A percentile compares a stretch with the other conserved stretches of the same genome.
Conservation (phyloP, 345 rosid species). For the Aquilaria malaccensis region DNA sequence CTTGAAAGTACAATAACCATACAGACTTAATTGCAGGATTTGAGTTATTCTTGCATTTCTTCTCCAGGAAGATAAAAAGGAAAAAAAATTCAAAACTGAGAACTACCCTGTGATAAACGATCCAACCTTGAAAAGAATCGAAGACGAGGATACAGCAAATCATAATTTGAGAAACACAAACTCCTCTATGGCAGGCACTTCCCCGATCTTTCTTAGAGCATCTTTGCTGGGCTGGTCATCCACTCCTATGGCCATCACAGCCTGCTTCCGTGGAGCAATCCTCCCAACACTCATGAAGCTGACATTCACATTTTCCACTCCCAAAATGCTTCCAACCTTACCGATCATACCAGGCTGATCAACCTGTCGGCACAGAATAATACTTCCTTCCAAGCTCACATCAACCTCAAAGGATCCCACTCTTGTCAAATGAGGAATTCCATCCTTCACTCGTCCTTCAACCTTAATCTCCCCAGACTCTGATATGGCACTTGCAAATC, state of each 20-base stretch:
- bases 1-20: background rate
- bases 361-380: constrained; percentile 71
- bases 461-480: constrained; percentile 70
- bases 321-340: constrained; percentile 60
- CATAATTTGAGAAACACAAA: constrained; percentile 71
- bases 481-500: constrained; percentile 68
- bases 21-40: background rate
- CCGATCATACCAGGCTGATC: constrained; percentile 92
- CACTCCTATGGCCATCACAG: constrained; percentile 78
- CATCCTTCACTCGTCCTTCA: constrained; percentile 71
- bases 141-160: background rate
- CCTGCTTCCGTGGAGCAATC: constrained; percentile 75
- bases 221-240: constrained; percentile 63
- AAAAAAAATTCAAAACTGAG: constrained; percentile 20
- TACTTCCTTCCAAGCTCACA: constrained; percentile 75
- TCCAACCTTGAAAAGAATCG: background rate
- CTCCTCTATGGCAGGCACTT: constrained; percentile 59
- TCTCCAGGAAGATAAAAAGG: constrained; percentile 1
- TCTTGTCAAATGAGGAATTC: constrained; percentile 64
- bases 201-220: constrained; percentile 55
- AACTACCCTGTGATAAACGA: constrained; percentile 7
- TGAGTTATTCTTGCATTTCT: constrained; percentile 16
- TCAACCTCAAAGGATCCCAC: constrained; percentile 79
- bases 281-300: constrained; percentile 90
- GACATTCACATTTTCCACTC: constrained; percentile 72